Percentiles rank a stretch among this genome's conserved stretches.
Evolutionary conservation across 2,329 filamentous ascomycete species (phyloP).

Genomic region (Talaromyces sp.): DNA sequence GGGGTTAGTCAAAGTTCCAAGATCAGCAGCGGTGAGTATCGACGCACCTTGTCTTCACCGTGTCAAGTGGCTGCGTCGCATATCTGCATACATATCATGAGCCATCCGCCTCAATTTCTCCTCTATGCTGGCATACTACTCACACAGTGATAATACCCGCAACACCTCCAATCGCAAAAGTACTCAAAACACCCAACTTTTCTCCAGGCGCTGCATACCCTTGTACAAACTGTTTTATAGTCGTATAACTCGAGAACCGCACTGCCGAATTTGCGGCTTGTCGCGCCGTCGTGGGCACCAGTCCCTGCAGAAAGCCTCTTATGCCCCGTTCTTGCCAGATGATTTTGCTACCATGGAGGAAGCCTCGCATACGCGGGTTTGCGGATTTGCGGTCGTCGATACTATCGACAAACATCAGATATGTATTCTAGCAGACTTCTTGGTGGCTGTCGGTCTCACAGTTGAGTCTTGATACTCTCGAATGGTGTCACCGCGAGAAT

Average conservation of each 20-base stretch:
- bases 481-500: conserved; percentile 92
- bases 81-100: conserved; percentile 34
- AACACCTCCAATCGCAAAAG: conserved; percentile 84
- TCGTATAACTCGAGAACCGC: conserved; percentile 86
- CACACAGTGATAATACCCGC: conserved; percentile 90
- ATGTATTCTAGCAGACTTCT: not conserved
- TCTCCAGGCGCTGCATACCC: conserved; percentile 91
- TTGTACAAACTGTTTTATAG: conserved; percentile 83
- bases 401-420: conserved; percentile 39
- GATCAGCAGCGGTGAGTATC: not conserved
- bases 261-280: conserved; percentile 93
- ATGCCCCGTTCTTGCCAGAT: conserved; percentile 86
- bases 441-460: conserved; percentile 48
- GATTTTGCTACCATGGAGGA: conserved; percentile 81
- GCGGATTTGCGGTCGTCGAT: conserved; percentile 91
- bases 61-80: conserved; percentile 71
- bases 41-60: conserved; percentile 73
- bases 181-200: conserved; percentile 82
- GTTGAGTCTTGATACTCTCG: conserved; percentile 95
- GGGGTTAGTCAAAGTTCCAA: conserved; percentile 20
- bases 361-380: conserved; percentile 83
- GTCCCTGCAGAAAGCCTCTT: conserved; percentile 93
- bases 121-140: conserved; percentile 31
- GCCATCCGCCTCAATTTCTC: not conserved
- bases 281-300: conserved; percentile 88